Percentiles rank a stretch among this genome's conserved stretches.
Conservation (phyloP, 257 asterid genomes). For the Solanum infundibuliforme region DNA sequence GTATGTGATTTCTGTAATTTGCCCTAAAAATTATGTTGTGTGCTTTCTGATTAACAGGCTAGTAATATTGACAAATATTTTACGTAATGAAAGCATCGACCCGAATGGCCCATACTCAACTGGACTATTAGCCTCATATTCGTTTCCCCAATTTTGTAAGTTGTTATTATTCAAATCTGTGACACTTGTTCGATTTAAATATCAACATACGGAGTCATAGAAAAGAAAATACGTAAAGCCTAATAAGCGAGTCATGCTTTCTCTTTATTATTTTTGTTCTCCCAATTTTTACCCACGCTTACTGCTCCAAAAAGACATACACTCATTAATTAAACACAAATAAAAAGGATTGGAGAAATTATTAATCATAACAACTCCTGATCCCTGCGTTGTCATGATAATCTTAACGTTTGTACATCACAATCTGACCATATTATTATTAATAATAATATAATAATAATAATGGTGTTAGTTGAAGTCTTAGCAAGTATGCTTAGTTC, state of each 20-base stretch:
- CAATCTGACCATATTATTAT: background rate
- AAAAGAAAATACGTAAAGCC: background rate
- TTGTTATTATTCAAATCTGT: no score
- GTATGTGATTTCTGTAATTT: no score
- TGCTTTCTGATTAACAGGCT: background rate
- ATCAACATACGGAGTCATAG: background rate
- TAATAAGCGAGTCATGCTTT: background rate
- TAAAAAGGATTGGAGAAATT: background rate
- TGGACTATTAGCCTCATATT: no score
- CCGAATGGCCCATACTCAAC: no score
- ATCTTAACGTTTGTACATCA: background rate
- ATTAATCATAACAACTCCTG: background rate
- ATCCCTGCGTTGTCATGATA: background rate
- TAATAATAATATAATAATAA: no score
- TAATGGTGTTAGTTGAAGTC: background rate
- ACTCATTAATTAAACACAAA: background rate
- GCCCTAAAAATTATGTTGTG: background rate
- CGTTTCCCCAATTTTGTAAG: no score
- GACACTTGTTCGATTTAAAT: background rate
- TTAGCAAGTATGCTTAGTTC: background rate
- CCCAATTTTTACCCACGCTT: background rate
- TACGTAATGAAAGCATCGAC: background rate
- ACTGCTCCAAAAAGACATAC: background rate
- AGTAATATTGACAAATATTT: background rate
- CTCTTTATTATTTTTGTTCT: no score